These are phyloP conservation scores for Pseudocercospora eumusae DNA, from an alignment of 2,329 filamentous ascomycete genomes.

Conservation along the genomic window DNA sequence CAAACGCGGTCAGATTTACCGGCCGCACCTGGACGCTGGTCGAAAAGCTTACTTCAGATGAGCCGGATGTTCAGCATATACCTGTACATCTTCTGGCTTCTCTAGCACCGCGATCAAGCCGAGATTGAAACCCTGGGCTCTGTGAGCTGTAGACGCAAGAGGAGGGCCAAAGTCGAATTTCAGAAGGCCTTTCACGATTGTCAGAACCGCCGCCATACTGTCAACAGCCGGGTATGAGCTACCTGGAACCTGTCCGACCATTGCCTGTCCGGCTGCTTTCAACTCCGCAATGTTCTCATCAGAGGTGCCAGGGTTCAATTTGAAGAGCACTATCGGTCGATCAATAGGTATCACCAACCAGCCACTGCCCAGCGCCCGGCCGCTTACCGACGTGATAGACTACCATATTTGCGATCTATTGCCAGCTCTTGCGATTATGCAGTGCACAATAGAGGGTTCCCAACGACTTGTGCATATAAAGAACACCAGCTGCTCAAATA, in stretches of 20 bases:
- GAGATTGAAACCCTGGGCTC: slow-evolving; percentile 50
- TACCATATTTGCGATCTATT: slow-evolving; percentile 19
- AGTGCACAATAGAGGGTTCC: background rate
- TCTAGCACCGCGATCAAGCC: slow-evolving; percentile 51
- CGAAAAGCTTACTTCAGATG: slow-evolving; percentile 45
- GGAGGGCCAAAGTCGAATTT: slow-evolving; percentile 36
- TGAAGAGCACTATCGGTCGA: slow-evolving; percentile 30
- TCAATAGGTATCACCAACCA: background rate
- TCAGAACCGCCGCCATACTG: background rate
- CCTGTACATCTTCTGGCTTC: slow-evolving; percentile 45
- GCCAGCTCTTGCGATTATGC: background rate
- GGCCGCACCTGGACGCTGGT: background rate
- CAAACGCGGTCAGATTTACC: background rate
- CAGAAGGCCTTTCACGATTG: slow-evolving; percentile 17
- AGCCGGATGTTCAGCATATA: slow-evolving; percentile 50
- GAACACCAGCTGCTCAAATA: background rate
- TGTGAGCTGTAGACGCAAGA: slow-evolving; percentile 44
- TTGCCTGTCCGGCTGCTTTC: slow-evolving; percentile 24
- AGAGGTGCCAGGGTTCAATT: slow-evolving; percentile 27
- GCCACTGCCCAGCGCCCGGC: background rate
- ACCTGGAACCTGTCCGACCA: slow-evolving; percentile 30
- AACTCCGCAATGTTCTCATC: slow-evolving; percentile 26
- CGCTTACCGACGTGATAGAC: slow-evolving; percentile 30
- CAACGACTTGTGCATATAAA: background rate
- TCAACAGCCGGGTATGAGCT: background rate